phyloP scores from a whole-genome alignment of 768 basidiomycete species.

The Lactarius tabidus region DNA sequence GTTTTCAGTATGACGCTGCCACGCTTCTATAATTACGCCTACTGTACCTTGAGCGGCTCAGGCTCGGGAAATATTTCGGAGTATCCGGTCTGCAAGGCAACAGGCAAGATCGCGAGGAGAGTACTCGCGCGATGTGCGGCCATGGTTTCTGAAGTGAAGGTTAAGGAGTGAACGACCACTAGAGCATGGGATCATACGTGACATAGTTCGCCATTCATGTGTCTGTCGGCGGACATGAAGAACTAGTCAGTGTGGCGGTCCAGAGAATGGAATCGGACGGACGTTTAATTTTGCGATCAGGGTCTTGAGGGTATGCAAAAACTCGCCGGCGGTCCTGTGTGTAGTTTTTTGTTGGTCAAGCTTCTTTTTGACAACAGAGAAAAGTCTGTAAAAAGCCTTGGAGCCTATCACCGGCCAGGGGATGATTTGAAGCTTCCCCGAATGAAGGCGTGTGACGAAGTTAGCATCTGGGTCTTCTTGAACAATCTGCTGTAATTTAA shows the following conservation, averaged over 20 bases:
- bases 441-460: conserved; percentile 42
- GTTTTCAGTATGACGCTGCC: neutral
- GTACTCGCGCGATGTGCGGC: conserved; percentile 42
- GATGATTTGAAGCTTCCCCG: conserved; percentile 50
- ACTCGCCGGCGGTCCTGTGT: conserved; percentile 47
- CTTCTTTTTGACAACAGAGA: too few species aligned
- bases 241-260: neutral
- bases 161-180: neutral
- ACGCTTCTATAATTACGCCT: too few species aligned
- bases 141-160: conserved; percentile 42
- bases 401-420: too few species aligned
- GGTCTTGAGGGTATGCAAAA: conserved; percentile 53
- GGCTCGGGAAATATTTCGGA: conserved; percentile 42
- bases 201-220: conserved; percentile 63
- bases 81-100: conserved; percentile 47
- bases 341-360: conserved; percentile 48
- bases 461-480: conserved; percentile 56
- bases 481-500: conserved; percentile 59
- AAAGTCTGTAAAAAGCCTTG: too few species aligned
- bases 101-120: conserved; percentile 41
- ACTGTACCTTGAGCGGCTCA: conserved; percentile 48
- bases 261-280: neutral
- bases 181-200: conserved; percentile 41
- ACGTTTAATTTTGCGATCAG: conserved; percentile 66
- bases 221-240: conserved; percentile 34